phyloP scores from a whole-genome alignment of 2,329 filamentous ascomycete species.

The Pseudonectria foliicola region DNA sequence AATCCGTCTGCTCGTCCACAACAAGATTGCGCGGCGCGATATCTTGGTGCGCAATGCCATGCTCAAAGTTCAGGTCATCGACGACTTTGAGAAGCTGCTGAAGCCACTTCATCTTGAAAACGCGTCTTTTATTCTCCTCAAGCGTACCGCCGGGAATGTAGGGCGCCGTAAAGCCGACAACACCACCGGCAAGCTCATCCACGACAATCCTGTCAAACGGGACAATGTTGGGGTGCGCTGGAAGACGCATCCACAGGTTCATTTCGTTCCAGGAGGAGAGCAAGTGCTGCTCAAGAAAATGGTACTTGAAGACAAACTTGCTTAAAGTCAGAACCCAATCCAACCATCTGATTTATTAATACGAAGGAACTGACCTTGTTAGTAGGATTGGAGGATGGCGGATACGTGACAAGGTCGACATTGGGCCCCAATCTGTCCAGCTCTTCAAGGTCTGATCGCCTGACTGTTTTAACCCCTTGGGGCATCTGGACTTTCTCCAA shows the following conservation, averaged over 20 bases:
- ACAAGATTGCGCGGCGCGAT: constrained; percentile 31
- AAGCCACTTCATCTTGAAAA: constrained; percentile 30
- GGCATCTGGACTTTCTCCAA: constrained; percentile 12
- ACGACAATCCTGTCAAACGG: constrained; percentile 27
- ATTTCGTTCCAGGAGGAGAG: constrained; percentile 27
- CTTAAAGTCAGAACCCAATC: too few species aligned
- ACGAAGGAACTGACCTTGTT: constrained; percentile 4
- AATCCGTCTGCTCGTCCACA: constrained; percentile 26
- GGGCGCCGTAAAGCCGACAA: constrained; percentile 30
- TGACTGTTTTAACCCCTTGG: constrained; percentile 11
- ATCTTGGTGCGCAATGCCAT: constrained; percentile 33
- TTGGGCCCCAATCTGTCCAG: constrained; percentile 21
- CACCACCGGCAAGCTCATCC: constrained; percentile 21
- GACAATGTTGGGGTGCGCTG: constrained; percentile 30
- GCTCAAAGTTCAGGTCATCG: constrained; percentile 30
- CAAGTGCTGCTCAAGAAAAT: constrained; percentile 17
- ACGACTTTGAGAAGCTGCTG: constrained; percentile 28
- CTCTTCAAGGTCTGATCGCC: constrained; percentile 21
- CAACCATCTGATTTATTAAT: not conserved
- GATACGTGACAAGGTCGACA: constrained; percentile 23
- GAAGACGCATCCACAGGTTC: constrained; percentile 28
- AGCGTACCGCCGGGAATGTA: constrained; percentile 27
- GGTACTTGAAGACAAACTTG: constrained; percentile 31
- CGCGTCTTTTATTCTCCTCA: constrained; percentile 19
- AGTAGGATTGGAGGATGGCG: constrained; percentile 5